Conservation (phyloP, 2,329 filamentous ascomycete species). For the Colletotrichum camelliae region DNA sequence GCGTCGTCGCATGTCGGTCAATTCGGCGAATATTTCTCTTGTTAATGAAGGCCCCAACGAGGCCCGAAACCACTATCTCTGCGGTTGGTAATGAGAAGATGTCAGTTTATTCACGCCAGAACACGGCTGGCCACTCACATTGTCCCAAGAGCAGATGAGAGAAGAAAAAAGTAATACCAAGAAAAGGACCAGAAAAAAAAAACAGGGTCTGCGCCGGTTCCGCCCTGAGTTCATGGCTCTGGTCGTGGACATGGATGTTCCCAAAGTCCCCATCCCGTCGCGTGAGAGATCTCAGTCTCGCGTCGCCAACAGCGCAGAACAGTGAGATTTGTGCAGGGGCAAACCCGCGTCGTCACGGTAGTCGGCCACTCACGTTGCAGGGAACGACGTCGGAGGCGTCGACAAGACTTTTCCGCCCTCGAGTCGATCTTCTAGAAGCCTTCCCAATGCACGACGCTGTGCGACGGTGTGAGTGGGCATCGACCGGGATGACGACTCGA, state of each 20-base stretch:
- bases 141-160: background rate
- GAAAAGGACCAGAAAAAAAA: background rate
- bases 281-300: constrained; percentile 1
- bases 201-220: background rate
- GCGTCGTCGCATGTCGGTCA: background rate
- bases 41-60: background rate
- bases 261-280: background rate
- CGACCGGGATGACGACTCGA: constrained; percentile 8
- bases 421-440: constrained; percentile 20
- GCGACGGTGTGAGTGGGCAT: background rate
- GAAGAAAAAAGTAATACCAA: background rate
- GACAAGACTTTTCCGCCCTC: constrained; percentile 5
- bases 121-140: background rate
- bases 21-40: background rate
- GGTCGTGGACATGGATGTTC: background rate
- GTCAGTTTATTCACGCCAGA: background rate
- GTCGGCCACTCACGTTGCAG: background rate
- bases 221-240: background rate
- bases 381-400: constrained; percentile 6
- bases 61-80: background rate
- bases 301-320: background rate
- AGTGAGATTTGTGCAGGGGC: background rate
- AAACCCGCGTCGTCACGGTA: background rate
- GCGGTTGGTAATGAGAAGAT: constrained; percentile 4
- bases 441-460: constrained; percentile 2